phyloP scores from a whole-genome alignment of 1,139 yeast genomes.

The Pichia inconspicua region DNA sequence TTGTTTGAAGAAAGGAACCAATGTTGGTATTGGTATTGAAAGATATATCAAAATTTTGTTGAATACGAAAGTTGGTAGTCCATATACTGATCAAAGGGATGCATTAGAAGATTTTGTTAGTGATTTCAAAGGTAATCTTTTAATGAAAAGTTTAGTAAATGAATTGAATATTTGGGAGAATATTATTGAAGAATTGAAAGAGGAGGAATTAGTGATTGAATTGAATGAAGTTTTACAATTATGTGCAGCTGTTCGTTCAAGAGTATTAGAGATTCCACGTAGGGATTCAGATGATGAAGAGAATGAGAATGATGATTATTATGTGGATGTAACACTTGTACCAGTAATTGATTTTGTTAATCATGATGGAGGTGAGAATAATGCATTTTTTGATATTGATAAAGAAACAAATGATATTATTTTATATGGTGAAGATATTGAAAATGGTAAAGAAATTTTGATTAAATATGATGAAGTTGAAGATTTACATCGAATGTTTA shows the following conservation, averaged over 20 bases:
- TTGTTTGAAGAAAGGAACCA: constrained; percentile 4
- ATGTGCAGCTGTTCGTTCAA: constrained; percentile 44
- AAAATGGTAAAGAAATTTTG: constrained; percentile 33
- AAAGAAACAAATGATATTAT: constrained; percentile 39
- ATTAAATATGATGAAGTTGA: constrained; percentile 45
- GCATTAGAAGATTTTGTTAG: constrained; percentile 22
- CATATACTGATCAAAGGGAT: constrained; percentile 24
- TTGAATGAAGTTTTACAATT: constrained; percentile 30
- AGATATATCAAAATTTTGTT: constrained; percentile 24
- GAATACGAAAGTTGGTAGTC: constrained; percentile 19
- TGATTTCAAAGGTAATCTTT: constrained; percentile 22
- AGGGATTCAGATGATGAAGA: too few relatives aligned
- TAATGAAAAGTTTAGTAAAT: constrained; percentile 11
- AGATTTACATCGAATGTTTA: constrained; percentile 39
- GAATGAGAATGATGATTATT: constrained; percentile 29
- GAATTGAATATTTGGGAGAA: constrained; percentile 17
- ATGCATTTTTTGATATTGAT: constrained; percentile 59
- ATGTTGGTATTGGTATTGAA: constrained; percentile 11
- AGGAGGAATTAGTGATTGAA: constrained; percentile 8
- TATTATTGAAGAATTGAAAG: constrained; percentile 15
- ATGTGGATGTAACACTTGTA: constrained; percentile 49
- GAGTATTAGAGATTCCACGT: constrained; percentile 58
- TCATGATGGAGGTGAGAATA: constrained; percentile 38
- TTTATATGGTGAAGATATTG: constrained; percentile 22
- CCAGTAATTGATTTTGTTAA: constrained; percentile 65